Base-by-base conservation (phyloP, 208 protist species). In the Spironucleus salmonicida region DNA sequence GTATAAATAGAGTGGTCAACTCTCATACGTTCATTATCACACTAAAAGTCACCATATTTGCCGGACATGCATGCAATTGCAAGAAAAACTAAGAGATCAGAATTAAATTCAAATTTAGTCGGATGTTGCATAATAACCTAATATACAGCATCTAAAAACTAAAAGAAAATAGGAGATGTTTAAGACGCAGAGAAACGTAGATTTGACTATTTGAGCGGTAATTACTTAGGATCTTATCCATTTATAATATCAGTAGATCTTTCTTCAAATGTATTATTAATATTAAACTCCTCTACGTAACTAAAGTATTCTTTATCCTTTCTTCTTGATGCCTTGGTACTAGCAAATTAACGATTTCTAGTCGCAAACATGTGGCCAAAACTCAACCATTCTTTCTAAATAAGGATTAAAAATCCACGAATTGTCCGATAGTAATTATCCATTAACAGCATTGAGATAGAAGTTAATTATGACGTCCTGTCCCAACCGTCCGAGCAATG, bases 401-500 rank as follows among this genome's bases (percentile, higher is more conserved):
- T 85, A 1, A 96, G 77, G 0, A 87, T 78, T 7, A 76, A 35
- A 76, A 93, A 92, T 34, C 91, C 91, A 30, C 76, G 59, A 30
- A 90, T 80, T 1, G 86, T 90, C n/a, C 92, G 79, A 78, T 92
- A 97, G 81, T 88, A 92, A 1, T 89, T 86, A 79, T 97, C 93
- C 0, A 96, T 74, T 19, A 94, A 74, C 30, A 97, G 26, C 80
- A 91, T 78, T 13, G 89, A 67, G 0, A 96, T 79, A 0, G 88
- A 79, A 35, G 75, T 80, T 11, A 94, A 61, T 79, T 94, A 89
- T 29, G 90, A 62, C 1, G 93, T 97, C 49, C 93, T 75, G 82
- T 97, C 93, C 92, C 92, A 95, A 0, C 93, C 93, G 78, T 97
- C 93, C 45, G 83, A 82, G 71, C 85, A 88, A 58, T 88, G 85